These are phyloP conservation scores for Diaporthe sp. DNA, from an alignment of 2,329 filamentous ascomycete genomes.

Conservation along the genomic window DNA sequence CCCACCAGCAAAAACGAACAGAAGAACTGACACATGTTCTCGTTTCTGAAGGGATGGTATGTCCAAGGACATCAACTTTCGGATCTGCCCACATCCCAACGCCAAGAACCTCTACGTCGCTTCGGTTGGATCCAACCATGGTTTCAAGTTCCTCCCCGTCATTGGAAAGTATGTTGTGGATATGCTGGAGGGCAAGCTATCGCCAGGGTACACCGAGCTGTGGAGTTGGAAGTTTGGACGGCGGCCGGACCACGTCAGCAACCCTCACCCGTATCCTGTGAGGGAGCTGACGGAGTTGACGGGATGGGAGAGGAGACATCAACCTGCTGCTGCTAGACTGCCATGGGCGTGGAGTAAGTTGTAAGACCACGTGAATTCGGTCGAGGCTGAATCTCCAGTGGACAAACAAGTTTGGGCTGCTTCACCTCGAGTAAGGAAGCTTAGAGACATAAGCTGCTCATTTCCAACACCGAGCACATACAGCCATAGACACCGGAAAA, in stretches of 20 bases:
- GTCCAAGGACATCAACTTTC: slow-evolving; percentile 49
- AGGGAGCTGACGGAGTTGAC: slow-evolving; percentile 15
- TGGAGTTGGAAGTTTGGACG: slow-evolving; percentile 51
- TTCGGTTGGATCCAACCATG: slow-evolving; percentile 64
- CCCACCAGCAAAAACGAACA: background rate
- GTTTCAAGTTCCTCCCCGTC: slow-evolving; percentile 64
- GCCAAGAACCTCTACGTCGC: slow-evolving; percentile 58
- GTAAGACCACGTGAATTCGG: too few relatives aligned
- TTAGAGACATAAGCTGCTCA: too few relatives aligned
- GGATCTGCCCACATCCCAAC: slow-evolving; percentile 43
- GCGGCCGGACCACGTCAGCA: background rate
- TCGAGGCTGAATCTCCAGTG: too few relatives aligned
- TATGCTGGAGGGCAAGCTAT: slow-evolving; percentile 57
- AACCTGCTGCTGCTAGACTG: background rate
- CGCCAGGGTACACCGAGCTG: slow-evolving; percentile 54
- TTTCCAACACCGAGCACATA: too few relatives aligned
- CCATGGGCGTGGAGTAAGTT: slow-evolving; percentile 3
- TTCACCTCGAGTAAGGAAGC: too few relatives aligned
- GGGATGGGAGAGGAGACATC: slow-evolving; percentile 21
- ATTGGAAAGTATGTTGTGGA: slow-evolving; percentile 63
- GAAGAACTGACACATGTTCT: background rate
- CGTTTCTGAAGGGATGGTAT: slow-evolving; percentile 48
- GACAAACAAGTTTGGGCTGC: too few relatives aligned
- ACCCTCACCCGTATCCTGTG: slow-evolving; percentile 21
- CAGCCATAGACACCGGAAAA: too few relatives aligned